Evolutionary conservation across 345 rosid genomes (phyloP).

Genomic region (Rubroshorea leprosula): DNA sequence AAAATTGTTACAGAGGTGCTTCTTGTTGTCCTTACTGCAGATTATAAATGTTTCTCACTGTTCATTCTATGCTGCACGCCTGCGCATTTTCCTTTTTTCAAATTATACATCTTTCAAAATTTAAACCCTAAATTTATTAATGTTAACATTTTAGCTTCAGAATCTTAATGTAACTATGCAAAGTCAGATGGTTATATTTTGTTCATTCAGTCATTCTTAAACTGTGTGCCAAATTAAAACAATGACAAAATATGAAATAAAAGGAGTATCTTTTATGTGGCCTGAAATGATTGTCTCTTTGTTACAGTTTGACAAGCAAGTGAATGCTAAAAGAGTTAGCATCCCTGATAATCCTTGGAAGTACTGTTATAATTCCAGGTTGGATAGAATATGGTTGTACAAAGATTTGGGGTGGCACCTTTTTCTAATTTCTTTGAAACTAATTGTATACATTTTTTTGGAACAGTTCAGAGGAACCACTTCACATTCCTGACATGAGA

Average conservation of each 20-base stretch:
- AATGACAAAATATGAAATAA: background rate
- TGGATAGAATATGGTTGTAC: background rate
- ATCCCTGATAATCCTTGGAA: conserved; percentile 23
- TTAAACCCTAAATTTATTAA: background rate
- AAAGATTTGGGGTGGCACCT: background rate
- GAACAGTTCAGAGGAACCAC: conserved; percentile 16
- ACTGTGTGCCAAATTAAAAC: too few species aligned
- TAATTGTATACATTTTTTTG: conserved; percentile 13
- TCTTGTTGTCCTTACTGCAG: background rate
- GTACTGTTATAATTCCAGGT: conserved; percentile 35
- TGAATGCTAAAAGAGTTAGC: conserved; percentile 21
- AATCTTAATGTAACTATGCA: too few species aligned
- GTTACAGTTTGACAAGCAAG: conserved; percentile 31
- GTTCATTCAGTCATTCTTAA: too few species aligned
- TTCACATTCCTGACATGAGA: conserved; percentile 20
- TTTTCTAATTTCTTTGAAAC: conserved; percentile 4
- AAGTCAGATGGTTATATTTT: too few species aligned
- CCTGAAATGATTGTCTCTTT: background rate
- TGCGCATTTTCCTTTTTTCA: background rate
- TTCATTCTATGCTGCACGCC: background rate
- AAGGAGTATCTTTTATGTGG: background rate
- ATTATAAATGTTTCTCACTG: background rate
- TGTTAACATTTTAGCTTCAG: background rate
- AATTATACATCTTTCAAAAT: background rate
- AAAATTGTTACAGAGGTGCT: conserved; percentile 53